Evolutionary conservation across 140 eudicot genomes (phyloP).

Genomic region (Bidens hawaiensis): DNA sequence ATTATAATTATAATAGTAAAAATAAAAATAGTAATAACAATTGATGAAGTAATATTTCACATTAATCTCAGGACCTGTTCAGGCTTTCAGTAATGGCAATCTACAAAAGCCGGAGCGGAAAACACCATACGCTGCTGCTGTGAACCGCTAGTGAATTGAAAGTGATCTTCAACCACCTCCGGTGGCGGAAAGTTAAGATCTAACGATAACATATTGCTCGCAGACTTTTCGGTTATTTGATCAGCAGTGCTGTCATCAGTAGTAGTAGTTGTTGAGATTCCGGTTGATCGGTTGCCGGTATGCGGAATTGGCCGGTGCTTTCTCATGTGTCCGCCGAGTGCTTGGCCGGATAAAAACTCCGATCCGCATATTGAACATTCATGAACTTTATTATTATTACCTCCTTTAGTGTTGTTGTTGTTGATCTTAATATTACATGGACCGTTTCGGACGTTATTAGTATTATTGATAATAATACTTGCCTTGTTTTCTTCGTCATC

Average conservation of each 20-base stretch:
- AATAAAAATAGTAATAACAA: constrained; percentile 16
- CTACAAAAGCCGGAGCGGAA: constrained; percentile 66
- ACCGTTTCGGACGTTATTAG: constrained; percentile 8
- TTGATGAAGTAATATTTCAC: constrained; percentile 34
- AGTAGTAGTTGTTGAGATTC: not conserved
- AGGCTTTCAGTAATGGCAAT: constrained; percentile 48
- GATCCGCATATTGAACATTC: constrained; percentile 82
- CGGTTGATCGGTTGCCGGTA: constrained; percentile 9
- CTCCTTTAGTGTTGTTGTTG: constrained; percentile 14
- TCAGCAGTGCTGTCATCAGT: not conserved
- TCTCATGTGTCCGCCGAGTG: constrained; percentile 96
- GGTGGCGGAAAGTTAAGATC: constrained; percentile 93
- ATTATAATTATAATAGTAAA: constrained; percentile 8
- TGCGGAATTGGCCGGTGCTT: constrained; percentile 48
- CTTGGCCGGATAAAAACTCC: constrained; percentile 85
- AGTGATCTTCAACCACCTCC: constrained; percentile 43
- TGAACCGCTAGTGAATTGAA: constrained; percentile 23
- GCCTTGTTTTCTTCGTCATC: constrained; percentile 21
- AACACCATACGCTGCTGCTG: constrained; percentile 32
- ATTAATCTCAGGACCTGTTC: constrained; percentile 18
- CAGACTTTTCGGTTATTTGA: constrained; percentile 10
- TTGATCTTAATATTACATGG: too few relatives aligned
- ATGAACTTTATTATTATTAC: too few relatives aligned
- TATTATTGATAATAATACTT: not conserved
- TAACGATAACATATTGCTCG: constrained; percentile 32